Conservation (phyloP, 257 asterid species). For the Solanum rostratum region DNA sequence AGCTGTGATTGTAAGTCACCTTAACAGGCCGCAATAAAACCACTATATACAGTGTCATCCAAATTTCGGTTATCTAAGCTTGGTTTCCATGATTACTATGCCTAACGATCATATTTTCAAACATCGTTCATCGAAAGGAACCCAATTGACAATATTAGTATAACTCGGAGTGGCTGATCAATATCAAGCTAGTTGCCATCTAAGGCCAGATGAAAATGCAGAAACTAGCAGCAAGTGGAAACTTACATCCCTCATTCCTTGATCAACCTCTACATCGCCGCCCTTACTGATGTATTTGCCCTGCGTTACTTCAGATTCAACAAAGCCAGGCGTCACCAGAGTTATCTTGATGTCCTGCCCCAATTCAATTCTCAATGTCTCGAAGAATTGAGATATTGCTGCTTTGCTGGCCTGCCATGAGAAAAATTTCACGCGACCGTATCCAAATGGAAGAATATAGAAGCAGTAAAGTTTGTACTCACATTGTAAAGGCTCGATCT, state of each 20-base stretch:
- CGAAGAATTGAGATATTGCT: slow-evolving; percentile 61
- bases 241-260: slow-evolving; percentile 56
- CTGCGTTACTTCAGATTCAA: slow-evolving; percentile 63
- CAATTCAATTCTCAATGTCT: slow-evolving; percentile 51
- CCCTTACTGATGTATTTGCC: slow-evolving; percentile 45
- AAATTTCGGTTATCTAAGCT: not conserved
- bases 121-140: not conserved
- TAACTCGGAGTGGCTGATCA: not conserved
- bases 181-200: not conserved
- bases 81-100: not conserved
- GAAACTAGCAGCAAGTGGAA: not conserved
- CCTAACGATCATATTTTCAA: not conserved
- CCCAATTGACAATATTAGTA: not conserved
- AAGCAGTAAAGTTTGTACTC: not conserved
- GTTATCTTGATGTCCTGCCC: slow-evolving; percentile 48
- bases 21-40: not conserved
- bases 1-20: not conserved
- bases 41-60: not conserved
- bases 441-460: not conserved
- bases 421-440: not conserved
- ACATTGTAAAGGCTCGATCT: slow-evolving; percentile 61
- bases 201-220: not conserved
- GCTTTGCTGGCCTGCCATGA: slow-evolving; percentile 71
- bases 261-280: slow-evolving; percentile 37
- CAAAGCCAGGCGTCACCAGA: slow-evolving; percentile 49